Conservation (phyloP, 495 filamentous ascomycete species). For the Cudoniella acicularis region DNA sequence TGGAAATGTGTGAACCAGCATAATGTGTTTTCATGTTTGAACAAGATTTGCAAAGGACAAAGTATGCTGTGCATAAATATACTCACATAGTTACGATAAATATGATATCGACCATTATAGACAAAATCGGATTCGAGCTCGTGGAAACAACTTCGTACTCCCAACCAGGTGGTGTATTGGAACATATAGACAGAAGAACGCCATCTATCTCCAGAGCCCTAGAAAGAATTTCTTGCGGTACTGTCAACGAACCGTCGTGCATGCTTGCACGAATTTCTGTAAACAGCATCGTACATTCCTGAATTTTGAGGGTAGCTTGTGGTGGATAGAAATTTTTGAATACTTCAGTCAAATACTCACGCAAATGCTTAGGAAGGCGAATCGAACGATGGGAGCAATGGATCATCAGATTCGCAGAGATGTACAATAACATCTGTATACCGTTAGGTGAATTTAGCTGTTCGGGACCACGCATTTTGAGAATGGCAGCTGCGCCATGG, state of each 20-base stretch:
- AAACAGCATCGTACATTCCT: constrained; percentile 36
- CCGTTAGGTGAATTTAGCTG: constrained; percentile 51
- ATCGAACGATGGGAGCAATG: constrained; percentile 32
- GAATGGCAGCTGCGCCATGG: constrained; percentile 54
- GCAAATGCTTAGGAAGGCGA: constrained; percentile 33
- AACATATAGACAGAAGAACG: constrained; percentile 41
- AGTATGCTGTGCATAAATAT: no score
- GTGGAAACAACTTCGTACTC: constrained; percentile 32
- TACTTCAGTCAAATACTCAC: constrained; percentile 34
- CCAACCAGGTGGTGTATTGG: constrained; percentile 38
- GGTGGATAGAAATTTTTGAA: constrained; percentile 13
- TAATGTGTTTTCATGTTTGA: no score
- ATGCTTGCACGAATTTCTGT: constrained; percentile 44
- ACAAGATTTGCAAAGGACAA: no score
- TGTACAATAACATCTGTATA: constrained; percentile 52
- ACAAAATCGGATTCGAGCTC: constrained; percentile 30
- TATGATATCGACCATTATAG: constrained; percentile 56
- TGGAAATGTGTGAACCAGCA: not conserved
- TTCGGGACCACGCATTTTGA: constrained; percentile 51
- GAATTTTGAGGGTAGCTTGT: constrained; percentile 28
- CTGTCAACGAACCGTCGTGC: constrained; percentile 32
- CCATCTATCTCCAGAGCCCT: constrained; percentile 46
- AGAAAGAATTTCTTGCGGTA: constrained; percentile 42
- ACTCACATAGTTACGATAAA: constrained; percentile 45
- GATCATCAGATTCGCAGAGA: constrained; percentile 41